A percentile compares a stretch with the other conserved stretches of the same genome.
These are phyloP conservation scores for Nicotiana attenuata DNA, from an alignment of 257 asterid genomes.

Conservation along the genomic window DNA sequence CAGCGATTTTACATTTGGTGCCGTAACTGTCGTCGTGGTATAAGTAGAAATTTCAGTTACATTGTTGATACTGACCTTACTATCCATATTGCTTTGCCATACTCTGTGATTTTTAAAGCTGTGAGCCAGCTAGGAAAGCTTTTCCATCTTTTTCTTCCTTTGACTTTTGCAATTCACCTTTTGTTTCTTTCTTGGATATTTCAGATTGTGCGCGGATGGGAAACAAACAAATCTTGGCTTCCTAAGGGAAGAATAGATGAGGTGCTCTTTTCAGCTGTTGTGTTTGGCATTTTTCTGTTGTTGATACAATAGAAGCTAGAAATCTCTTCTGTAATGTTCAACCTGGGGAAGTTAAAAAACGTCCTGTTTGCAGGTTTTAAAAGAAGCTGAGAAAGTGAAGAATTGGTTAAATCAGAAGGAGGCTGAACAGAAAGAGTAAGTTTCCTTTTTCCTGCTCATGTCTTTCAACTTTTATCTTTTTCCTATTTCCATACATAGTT, in stretches of 20 bases:
- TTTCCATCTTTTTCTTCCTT: neutral
- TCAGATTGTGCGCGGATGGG: conserved; percentile 83
- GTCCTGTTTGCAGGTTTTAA: conserved; percentile 40
- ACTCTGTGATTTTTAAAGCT: neutral
- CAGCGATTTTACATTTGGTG: neutral
- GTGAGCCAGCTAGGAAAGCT: neutral
- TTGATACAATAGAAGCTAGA: neutral
- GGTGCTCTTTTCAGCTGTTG: conserved; percentile 34
- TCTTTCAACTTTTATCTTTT: neutral
- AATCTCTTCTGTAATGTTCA: neutral
- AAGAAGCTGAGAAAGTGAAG: conserved; percentile 69
- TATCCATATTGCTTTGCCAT: neutral
- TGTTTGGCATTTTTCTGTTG: neutral
- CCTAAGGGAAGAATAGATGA: conserved; percentile 78
- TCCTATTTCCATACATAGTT: conserved; percentile 2
- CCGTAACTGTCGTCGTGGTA: neutral
- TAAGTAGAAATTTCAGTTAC: neutral
- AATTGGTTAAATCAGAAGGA: conserved; percentile 82
- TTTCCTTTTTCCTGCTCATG: neutral
- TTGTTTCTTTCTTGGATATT: conserved; percentile 10
- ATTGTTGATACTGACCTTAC: neutral
- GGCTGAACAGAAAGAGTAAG: conserved; percentile 86
- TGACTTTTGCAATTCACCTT: neutral
- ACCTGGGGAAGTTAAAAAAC: neutral
- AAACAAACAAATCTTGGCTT: conserved; percentile 80